These are phyloP conservation scores for Colletotrichum destructivum DNA, from an alignment of 2,329 filamentous ascomycete genomes.

Conservation along the genomic window DNA sequence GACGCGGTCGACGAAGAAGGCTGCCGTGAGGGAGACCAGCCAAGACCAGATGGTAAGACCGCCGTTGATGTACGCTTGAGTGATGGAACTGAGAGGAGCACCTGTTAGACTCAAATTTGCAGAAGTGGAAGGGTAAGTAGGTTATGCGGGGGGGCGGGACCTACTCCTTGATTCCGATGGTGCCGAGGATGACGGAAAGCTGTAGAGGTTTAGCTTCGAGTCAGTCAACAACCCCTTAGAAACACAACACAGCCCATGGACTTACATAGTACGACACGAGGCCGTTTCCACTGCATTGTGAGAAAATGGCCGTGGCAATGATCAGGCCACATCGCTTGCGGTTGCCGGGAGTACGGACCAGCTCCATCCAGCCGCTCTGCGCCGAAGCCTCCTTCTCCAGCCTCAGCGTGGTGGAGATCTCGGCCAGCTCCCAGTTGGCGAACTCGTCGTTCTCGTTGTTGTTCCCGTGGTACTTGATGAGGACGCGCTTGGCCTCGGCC, in stretches of 20 bases:
- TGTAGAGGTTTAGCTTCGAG: too few species aligned
- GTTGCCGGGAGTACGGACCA: slow-evolving; percentile 53
- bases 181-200: slow-evolving; percentile 18
- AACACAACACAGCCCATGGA: background rate
- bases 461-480: slow-evolving; percentile 55
- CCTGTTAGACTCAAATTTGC: background rate
- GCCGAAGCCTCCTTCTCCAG: slow-evolving; percentile 56
- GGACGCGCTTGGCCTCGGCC: slow-evolving; percentile 65
- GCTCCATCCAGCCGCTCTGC: slow-evolving; percentile 53
- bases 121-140: fast-evolving
- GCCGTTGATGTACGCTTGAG: slow-evolving; percentile 36
- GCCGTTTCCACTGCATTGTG: slow-evolving; percentile 42
- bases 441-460: slow-evolving; percentile 38
- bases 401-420: slow-evolving; percentile 56
- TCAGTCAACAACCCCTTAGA: background rate
- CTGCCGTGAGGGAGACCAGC: slow-evolving; percentile 46
- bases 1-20: slow-evolving; percentile 49
- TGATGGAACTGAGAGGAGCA: slow-evolving; percentile 10
- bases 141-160: background rate
- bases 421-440: slow-evolving; percentile 40
- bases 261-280: slow-evolving; percentile 36
- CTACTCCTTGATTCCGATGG: slow-evolving; percentile 38
- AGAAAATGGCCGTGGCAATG: slow-evolving; percentile 53
- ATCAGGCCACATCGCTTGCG: slow-evolving; percentile 44
- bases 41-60: slow-evolving; percentile 48